Conservation (phyloP, 1,139 yeast genomes). For the Zygoascus hellenicus region DNA sequence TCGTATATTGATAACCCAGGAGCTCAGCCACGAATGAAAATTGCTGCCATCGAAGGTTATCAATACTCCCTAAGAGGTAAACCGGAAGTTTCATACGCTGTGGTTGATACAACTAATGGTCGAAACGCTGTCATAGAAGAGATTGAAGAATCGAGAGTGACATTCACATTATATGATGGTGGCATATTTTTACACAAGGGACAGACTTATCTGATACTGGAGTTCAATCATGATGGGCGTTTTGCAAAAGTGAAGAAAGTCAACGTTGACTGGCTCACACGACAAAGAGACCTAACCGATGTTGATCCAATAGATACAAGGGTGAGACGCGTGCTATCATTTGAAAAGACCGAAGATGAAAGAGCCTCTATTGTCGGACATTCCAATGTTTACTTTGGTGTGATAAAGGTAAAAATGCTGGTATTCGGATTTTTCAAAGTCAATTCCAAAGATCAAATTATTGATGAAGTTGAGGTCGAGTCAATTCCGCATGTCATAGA, state of each 20-base stretch:
- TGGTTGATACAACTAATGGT: slow-evolving; percentile 76
- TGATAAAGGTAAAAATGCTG: slow-evolving; percentile 58
- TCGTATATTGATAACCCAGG: neutral
- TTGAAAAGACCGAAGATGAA: neutral
- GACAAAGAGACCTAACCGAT: slow-evolving; percentile 86
- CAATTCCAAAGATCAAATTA: slow-evolving; percentile 64
- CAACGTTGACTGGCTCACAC: slow-evolving; percentile 88
- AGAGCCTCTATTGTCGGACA: neutral
- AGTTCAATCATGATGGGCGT: slow-evolving; percentile 66
- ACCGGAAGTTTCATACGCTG: slow-evolving; percentile 75
- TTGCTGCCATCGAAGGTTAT: slow-evolving; percentile 73
- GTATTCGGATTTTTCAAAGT: slow-evolving; percentile 93
- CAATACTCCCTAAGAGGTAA: slow-evolving; percentile 54
- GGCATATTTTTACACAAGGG: slow-evolving; percentile 96
- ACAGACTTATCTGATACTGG: slow-evolving; percentile 74
- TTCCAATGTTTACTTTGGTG: slow-evolving; percentile 51
- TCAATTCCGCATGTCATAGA: slow-evolving; percentile 70
- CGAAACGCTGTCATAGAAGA: slow-evolving; percentile 77
- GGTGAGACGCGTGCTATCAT: slow-evolving; percentile 7
- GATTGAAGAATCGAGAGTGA: slow-evolving; percentile 82
- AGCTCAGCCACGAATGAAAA: neutral
- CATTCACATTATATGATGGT: slow-evolving; percentile 91
- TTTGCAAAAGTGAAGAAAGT: slow-evolving; percentile 83
- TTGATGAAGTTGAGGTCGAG: slow-evolving; percentile 89
- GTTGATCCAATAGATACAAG: slow-evolving; percentile 57